Evolutionary conservation across 192 early-diverging fungal genomes (phyloP).

Genomic region (Mortierella hygrophila): DNA sequence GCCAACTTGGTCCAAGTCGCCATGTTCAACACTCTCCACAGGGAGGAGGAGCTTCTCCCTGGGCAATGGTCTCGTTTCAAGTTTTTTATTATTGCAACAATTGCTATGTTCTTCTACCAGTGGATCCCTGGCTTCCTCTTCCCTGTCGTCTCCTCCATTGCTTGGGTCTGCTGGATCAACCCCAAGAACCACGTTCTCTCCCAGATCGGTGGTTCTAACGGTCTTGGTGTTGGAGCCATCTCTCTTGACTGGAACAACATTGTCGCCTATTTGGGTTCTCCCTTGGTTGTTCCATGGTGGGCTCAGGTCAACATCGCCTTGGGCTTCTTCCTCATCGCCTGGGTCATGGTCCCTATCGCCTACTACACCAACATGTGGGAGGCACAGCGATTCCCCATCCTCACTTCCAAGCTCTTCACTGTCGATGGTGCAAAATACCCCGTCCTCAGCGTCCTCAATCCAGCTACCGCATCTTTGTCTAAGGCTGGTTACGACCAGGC

Average conservation of each 20-base stretch:
- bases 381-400: constrained; percentile 46
- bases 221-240: constrained; percentile 75
- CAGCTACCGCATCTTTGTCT: background rate
- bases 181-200: constrained; percentile 2
- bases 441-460: constrained; percentile 29
- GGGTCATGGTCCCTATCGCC: constrained; percentile 74
- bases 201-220: constrained; percentile 63
- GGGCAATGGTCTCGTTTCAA: constrained; percentile 27
- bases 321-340: constrained; percentile 69
- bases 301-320: constrained; percentile 72
- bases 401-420: constrained; percentile 43
- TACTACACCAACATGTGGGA: constrained; percentile 73
- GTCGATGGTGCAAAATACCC: constrained; percentile 38
- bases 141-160: constrained; percentile 15
- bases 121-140: constrained; percentile 59
- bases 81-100: constrained; percentile 51
- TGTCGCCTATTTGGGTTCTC: constrained; percentile 37
- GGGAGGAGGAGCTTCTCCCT: constrained; percentile 31
- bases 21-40: constrained; percentile 56
- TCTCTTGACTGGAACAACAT: constrained; percentile 76
- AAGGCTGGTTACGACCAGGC: constrained; percentile 52
- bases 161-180: constrained; percentile 22
- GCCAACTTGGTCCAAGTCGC: constrained; percentile 68
- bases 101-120: constrained; percentile 59
- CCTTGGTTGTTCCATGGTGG: constrained; percentile 55